Conservation (phyloP, 176 grass and related monocot genomes). For the Zoysia pacifica region DNA sequence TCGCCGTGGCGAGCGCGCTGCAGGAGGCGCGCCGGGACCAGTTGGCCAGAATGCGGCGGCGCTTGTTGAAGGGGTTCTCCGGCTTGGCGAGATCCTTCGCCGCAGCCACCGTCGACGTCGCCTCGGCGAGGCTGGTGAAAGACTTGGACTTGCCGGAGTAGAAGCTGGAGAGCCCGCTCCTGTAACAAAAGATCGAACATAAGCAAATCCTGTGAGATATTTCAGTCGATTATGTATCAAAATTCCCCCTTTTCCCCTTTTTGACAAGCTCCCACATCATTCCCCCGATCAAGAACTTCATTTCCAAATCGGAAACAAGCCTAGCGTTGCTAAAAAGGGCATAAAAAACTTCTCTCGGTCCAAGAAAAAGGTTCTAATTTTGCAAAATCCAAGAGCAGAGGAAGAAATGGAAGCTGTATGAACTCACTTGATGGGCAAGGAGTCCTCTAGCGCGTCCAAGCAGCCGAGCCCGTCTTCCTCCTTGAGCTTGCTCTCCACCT, state of each 20-base stretch:
- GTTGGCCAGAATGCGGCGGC: constrained; percentile 60
- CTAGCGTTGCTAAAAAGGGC: not conserved
- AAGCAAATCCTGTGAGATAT: not conserved
- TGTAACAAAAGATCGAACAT: constrained; percentile 1
- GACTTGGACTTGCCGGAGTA: constrained; percentile 85
- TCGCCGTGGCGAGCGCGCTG: constrained; percentile 57
- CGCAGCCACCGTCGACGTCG: constrained; percentile 31
- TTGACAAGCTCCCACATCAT: not conserved
- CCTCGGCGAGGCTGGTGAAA: constrained; percentile 68
- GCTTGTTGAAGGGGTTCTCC: constrained; percentile 91
- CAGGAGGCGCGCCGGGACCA: constrained; percentile 69
- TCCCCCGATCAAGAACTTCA: not conserved
- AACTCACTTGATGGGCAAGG: constrained; percentile 69
- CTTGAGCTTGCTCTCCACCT: constrained; percentile 57
- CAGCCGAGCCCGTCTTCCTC: constrained; percentile 38
- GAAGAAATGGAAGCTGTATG: not conserved
- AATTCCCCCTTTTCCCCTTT: not conserved
- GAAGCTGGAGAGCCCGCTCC: constrained; percentile 81
- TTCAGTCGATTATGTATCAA: not conserved
- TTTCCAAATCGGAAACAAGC: not conserved
- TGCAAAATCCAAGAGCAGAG: not conserved
- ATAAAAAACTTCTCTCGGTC: not conserved
- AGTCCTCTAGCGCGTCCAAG: constrained; percentile 58
- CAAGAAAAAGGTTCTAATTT: not conserved
- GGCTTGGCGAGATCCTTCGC: constrained; percentile 72